Conservation (phyloP, 805 yeast genomes). For the Wickerhamomyces canadensis region DNA sequence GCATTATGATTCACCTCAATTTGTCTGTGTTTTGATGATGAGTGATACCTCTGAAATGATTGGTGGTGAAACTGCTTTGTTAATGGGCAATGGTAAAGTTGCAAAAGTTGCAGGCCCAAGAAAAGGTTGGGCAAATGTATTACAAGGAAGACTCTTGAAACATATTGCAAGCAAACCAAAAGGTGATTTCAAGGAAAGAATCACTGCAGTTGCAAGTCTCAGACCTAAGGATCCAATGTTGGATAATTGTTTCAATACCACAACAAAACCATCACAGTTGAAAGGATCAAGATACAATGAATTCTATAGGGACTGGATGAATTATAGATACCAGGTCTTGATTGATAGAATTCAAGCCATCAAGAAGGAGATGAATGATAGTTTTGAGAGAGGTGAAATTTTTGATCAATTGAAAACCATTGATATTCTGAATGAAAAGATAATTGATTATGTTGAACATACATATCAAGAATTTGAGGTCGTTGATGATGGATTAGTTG, state of each 20-base stretch:
- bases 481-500: conserved; percentile 25
- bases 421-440: conserved; percentile 23
- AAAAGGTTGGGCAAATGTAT: conserved; percentile 44
- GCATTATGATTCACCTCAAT: conserved; percentile 62
- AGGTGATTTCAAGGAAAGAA: conserved; percentile 32
- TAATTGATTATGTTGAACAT: conserved; percentile 25
- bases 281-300: conserved; percentile 32
- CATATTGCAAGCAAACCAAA: conserved; percentile 43
- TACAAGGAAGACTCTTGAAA: conserved; percentile 41
- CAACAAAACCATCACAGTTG: conserved; percentile 35
- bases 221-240: conserved; percentile 34
- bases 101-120: conserved; percentile 34
- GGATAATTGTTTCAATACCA: conserved; percentile 36
- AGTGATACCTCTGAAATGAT: conserved; percentile 52
- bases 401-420: conserved; percentile 35
- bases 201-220: conserved; percentile 37
- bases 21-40: conserved; percentile 59
- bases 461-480: conserved; percentile 32
- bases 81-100: conserved; percentile 26
- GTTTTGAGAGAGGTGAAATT: conserved; percentile 20
- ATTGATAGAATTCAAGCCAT: conserved; percentile 27
- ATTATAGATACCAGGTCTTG: conserved; percentile 32
- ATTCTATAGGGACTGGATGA: conserved; percentile 35
- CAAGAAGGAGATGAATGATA: conserved; percentile 20
- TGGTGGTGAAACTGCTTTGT: conserved; percentile 56